Conservation (phyloP, 306 rosid species). For the Citrullus mucosospermus region DNA sequence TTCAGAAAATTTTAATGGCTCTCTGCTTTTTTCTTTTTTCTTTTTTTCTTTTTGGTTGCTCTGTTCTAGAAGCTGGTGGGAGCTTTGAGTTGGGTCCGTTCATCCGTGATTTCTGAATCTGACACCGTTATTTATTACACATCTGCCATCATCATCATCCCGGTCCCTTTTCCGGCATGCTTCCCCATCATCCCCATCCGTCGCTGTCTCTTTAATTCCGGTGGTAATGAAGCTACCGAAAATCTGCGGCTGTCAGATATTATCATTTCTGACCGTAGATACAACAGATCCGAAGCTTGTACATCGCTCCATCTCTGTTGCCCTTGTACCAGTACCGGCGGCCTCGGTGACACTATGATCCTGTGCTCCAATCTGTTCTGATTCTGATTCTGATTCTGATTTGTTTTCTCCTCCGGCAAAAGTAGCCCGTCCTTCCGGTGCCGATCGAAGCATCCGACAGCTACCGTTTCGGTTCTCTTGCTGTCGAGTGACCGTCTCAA, state of each 20-base stretch:
- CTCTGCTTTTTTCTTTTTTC: neutral
- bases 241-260: conserved; percentile 27
- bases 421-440: conserved; percentile 57
- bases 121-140: conserved; percentile 22
- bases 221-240: conserved; percentile 14
- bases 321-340: neutral
- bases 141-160: conserved; percentile 14
- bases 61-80: neutral
- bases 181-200: conserved; percentile 5
- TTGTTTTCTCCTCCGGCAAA: conserved; percentile 16
- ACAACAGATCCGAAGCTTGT: conserved; percentile 50
- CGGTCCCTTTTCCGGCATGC: conserved; percentile 8
- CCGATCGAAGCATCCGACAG: conserved; percentile 35
- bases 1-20: neutral
- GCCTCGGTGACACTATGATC: conserved; percentile 53
- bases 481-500: conserved; percentile 59
- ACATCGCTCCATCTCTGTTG: conserved; percentile 78
- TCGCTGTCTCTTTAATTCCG: conserved; percentile 5
- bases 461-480: conserved; percentile 13
- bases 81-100: conserved; percentile 22
- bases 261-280: conserved; percentile 68
- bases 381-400: neutral
- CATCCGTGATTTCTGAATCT: conserved; percentile 59
- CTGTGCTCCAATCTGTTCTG: conserved; percentile 47
- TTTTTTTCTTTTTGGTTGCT: neutral